Conservation (phyloP, 2,329 filamentous ascomycete genomes). For the Neopestalotiopsis clavispora region DNA sequence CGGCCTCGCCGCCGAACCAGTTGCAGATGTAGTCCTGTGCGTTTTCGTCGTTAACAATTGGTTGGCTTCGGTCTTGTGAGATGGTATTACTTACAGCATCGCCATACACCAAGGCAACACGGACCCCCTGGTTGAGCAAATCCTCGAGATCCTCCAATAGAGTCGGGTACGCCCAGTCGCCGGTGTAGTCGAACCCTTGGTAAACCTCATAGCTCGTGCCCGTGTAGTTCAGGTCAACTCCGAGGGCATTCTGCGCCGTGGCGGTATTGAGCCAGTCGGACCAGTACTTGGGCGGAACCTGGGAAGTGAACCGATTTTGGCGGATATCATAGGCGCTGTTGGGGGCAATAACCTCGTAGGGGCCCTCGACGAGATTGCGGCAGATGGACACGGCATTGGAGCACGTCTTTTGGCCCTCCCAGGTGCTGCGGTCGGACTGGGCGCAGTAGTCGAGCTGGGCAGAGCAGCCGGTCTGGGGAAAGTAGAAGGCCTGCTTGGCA, state of each 20-base stretch:
- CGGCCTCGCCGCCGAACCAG: slow-evolving; percentile 60
- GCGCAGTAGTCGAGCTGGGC: slow-evolving; percentile 59
- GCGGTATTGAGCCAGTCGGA: slow-evolving; percentile 68
- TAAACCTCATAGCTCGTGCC: slow-evolving; percentile 52
- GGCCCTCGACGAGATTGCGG: slow-evolving; percentile 58
- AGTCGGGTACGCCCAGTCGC: slow-evolving; percentile 68
- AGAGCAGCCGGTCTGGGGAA: slow-evolving; percentile 50
- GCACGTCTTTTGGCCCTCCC: slow-evolving; percentile 51
- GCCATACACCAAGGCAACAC: slow-evolving; percentile 74
- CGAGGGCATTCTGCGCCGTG: slow-evolving; percentile 57
- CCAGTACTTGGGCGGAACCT: slow-evolving; percentile 66
- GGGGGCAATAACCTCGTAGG: slow-evolving; percentile 58
- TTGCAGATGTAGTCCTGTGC: slow-evolving; percentile 65
- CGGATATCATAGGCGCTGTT: slow-evolving; percentile 68
- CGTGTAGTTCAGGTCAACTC: slow-evolving; percentile 56
- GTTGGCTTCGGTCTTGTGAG: background rate
- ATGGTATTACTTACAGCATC: slow-evolving; percentile 42
- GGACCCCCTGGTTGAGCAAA: slow-evolving; percentile 66
- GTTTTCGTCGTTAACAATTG: background rate
- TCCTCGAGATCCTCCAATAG: slow-evolving; percentile 63
- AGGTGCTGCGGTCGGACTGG: slow-evolving; percentile 43
- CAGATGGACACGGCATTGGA: slow-evolving; percentile 59
- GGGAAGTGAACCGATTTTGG: slow-evolving; percentile 52
- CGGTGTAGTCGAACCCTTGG: slow-evolving; percentile 52
- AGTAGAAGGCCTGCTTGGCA: slow-evolving; percentile 49